These are phyloP conservation scores for Phaffia australis DNA, from an alignment of 768 basidiomycete species.

Conservation along the genomic window DNA sequence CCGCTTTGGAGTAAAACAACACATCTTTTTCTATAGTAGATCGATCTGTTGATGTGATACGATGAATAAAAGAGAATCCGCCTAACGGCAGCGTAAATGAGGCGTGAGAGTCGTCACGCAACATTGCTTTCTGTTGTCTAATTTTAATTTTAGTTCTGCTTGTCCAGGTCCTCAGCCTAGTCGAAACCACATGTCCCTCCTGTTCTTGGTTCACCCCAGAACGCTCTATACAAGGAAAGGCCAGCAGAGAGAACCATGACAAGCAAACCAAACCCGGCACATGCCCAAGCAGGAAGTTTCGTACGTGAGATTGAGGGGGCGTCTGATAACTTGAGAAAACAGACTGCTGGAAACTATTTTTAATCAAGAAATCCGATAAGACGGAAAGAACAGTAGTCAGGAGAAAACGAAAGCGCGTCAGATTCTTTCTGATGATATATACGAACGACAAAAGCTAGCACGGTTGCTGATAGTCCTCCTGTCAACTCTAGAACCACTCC, in stretches of 20 bases:
- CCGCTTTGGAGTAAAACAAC: not conserved
- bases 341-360: constrained; percentile 53
- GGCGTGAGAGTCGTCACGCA: too few relatives aligned
- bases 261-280: constrained; percentile 59
- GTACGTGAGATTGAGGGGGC: constrained; percentile 57
- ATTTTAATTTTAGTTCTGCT: too few relatives aligned
- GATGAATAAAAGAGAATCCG: too few relatives aligned
- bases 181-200: too few relatives aligned
- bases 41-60: too few relatives aligned
- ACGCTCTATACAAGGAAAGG: constrained; percentile 58
- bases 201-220: constrained; percentile 6
- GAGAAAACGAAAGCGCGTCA: not conserved
- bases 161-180: too few relatives aligned
- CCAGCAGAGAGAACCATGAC: constrained; percentile 70
- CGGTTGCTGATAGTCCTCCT: constrained; percentile 78
- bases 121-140: too few relatives aligned
- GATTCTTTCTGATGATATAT: too few relatives aligned
- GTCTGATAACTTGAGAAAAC: constrained; percentile 59
- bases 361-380: constrained; percentile 44
- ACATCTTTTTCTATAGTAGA: not conserved
- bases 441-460: constrained; percentile 20
- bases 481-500: constrained; percentile 98
- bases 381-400: constrained; percentile 26
- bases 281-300: constrained; percentile 64
- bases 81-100: too few relatives aligned